These are phyloP conservation scores for Trifolium dubium DNA, from an alignment of 306 rosid species.

Conservation along the genomic window DNA sequence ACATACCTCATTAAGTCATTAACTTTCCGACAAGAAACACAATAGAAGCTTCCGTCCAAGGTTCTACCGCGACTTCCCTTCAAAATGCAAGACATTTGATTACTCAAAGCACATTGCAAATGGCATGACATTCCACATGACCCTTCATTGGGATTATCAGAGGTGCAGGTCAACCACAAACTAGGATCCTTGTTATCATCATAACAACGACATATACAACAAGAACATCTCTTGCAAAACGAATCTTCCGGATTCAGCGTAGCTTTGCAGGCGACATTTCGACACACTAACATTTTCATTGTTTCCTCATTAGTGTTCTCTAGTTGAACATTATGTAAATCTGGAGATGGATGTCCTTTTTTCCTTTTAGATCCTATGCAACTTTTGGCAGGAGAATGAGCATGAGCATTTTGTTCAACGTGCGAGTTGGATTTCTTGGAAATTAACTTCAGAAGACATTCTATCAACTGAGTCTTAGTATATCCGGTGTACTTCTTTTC, in stretches of 20 bases:
- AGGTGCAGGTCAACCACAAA: conserved; percentile 82
- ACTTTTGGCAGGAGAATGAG: conserved; percentile 46
- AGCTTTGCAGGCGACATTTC: conserved; percentile 85
- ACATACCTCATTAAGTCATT: conserved; percentile 83
- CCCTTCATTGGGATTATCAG: conserved; percentile 57
- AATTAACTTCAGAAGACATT: conserved; percentile 68
- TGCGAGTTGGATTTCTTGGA: conserved; percentile 60
- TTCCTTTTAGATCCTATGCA: conserved; percentile 67
- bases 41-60: conserved; percentile 81
- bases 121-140: conserved; percentile 92
- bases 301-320: conserved; percentile 53
- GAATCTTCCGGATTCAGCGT: conserved; percentile 57
- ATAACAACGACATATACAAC: conserved; percentile 76
- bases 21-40: conserved; percentile 77
- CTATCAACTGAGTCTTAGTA: conserved; percentile 76
- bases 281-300: conserved; percentile 56
- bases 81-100: conserved; percentile 66
- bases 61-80: conserved; percentile 52
- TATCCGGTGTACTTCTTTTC: conserved; percentile 92
- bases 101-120: conserved; percentile 86
- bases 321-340: conserved; percentile 44
- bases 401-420: conserved; percentile 33
- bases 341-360: conserved; percentile 47
- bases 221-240: conserved; percentile 95
- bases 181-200: conserved; percentile 98